phyloP scores from a whole-genome alignment of 129 eudicot genomes.

The Oenanthe sinensis region DNA sequence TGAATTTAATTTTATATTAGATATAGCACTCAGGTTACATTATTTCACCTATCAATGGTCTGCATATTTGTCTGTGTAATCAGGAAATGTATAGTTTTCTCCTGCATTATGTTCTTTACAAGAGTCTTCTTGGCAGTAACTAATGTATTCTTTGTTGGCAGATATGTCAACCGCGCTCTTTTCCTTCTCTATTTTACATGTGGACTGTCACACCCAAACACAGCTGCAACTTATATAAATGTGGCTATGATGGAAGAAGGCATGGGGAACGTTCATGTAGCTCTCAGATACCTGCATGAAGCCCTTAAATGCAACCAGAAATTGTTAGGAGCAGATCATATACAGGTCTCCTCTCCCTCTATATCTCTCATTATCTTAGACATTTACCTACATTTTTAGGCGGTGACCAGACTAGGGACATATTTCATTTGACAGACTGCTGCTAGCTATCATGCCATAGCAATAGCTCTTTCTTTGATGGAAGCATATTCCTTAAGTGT shows the following conservation, averaged over 20 bases:
- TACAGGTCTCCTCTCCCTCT: slow-evolving; percentile 53
- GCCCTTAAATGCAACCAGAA: slow-evolving; percentile 95
- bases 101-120: neutral
- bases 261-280: slow-evolving; percentile 96
- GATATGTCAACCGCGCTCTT: slow-evolving; percentile 96
- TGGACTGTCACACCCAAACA: slow-evolving; percentile 98
- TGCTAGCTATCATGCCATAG: slow-evolving; percentile 99
- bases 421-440: slow-evolving; percentile 60
- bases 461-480: slow-evolving; percentile 97
- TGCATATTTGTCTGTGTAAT: neutral
- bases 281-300: slow-evolving; percentile 98
- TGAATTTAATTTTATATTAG: neutral
- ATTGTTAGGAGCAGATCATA: slow-evolving; percentile 89
- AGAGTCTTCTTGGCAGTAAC: neutral
- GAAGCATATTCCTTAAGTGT: slow-evolving; percentile 96
- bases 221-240: slow-evolving; percentile 96
- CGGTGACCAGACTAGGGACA: slow-evolving; percentile 9
- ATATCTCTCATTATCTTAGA: slow-evolving; percentile 14
- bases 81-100: neutral
- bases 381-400: neutral
- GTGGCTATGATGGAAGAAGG: slow-evolving; percentile 99
- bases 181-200: slow-evolving; percentile 92
- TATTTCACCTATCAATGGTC: neutral
- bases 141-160: slow-evolving; percentile 22
- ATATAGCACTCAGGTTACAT: neutral